These are phyloP conservation scores for Dunaliella primolecta DNA, from an alignment of 139 green algal genomes.

Conservation along the genomic window DNA sequence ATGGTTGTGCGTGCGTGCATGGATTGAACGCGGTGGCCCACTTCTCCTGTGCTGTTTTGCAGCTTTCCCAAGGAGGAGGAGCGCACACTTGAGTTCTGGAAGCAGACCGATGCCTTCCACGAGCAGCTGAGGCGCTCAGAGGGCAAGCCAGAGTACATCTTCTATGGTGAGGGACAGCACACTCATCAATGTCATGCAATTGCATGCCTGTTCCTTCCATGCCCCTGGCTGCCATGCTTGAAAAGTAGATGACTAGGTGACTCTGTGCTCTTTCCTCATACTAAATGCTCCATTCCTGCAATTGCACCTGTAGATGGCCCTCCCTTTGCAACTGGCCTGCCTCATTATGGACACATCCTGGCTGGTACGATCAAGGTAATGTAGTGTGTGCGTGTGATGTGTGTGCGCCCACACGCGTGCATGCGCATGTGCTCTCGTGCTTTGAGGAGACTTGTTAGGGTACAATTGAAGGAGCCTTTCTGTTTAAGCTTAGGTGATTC, in stretches of 20 bases:
- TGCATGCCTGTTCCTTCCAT: not conserved
- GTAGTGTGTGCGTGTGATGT: slow-evolving; percentile 15
- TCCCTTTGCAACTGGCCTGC: slow-evolving; percentile 96
- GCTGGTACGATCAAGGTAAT: slow-evolving; percentile 97
- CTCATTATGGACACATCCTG: slow-evolving; percentile 98
- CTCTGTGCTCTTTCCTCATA: no score
- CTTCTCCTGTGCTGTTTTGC: not conserved
- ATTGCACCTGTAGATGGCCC: slow-evolving; percentile 87
- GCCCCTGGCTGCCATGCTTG: not conserved
- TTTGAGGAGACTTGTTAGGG: no score
- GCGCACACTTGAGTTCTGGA: slow-evolving; percentile 80
- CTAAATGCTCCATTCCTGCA: no score
- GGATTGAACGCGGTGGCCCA: no score
- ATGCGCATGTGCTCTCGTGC: not conserved
- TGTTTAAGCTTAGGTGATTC: no score
- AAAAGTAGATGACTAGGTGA: no score
- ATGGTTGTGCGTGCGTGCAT: not conserved
- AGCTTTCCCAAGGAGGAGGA: slow-evolving; percentile 88
- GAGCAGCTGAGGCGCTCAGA: slow-evolving; percentile 85
- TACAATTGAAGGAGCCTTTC: no score
- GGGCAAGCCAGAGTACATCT: slow-evolving; percentile 92
- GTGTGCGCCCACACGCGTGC: not conserved
- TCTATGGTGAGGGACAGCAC: slow-evolving; percentile 61
- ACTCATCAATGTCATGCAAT: not conserved
- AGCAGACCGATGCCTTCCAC: slow-evolving; percentile 76